A percentile compares a stretch with the other conserved stretches of the same genome.
These are phyloP conservation scores for Chrysosporium queenslandicum DNA, from an alignment of 2,329 filamentous ascomycete genomes.

Conservation along the genomic window DNA sequence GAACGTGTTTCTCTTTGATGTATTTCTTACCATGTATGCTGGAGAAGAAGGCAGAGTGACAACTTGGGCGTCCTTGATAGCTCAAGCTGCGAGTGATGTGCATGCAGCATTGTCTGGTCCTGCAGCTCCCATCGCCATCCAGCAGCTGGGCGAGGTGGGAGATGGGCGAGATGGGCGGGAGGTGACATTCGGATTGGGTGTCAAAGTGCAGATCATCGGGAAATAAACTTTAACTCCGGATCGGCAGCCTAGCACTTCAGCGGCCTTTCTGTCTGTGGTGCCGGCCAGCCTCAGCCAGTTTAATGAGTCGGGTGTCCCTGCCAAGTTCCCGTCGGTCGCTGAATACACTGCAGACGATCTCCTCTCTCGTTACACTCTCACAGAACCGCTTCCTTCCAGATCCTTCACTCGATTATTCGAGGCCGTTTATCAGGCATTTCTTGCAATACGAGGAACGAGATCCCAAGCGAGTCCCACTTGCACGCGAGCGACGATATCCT, in stretches of 20 bases:
- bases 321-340: too few relatives aligned
- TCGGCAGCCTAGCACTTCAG: neutral
- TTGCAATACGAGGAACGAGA: neutral
- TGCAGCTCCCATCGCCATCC: neutral
- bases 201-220: constrained; percentile 1
- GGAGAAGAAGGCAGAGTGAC: too few relatives aligned
- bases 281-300: neutral
- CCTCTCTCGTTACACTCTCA: too few relatives aligned
- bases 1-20: too few relatives aligned
- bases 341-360: too few relatives aligned
- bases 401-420: too few relatives aligned
- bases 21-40: too few relatives aligned
- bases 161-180: neutral
- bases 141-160: neutral
- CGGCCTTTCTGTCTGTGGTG: neutral
- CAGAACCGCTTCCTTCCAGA: too few relatives aligned
- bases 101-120: neutral
- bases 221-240: neutral
- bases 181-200: neutral
- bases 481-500: constrained; percentile 7
- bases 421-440: too few relatives aligned
- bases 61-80: neutral
- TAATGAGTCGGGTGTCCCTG: neutral
- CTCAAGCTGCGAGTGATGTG: neutral
- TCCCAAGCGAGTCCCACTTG: neutral